These are phyloP conservation scores for Schizochytrium sp. DNA, from an alignment of 108 stramenopile species.

Conservation along the genomic window DNA sequence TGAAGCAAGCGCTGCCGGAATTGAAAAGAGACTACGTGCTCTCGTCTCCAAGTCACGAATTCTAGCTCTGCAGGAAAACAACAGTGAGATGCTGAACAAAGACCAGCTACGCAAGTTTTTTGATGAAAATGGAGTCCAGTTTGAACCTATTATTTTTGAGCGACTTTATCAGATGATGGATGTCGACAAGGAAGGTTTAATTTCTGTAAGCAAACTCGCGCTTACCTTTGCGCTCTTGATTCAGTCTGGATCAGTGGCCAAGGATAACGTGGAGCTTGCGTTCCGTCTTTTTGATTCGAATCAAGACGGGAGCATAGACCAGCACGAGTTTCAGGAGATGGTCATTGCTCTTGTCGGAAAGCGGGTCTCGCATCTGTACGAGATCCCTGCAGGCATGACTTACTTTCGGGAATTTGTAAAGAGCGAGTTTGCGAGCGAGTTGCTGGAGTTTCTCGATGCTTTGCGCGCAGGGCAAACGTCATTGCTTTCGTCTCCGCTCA, in stretches of 20 bases:
- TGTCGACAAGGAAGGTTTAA: not conserved
- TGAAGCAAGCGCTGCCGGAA: not conserved
- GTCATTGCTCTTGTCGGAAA: not conserved
- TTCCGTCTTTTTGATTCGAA: constrained; percentile 10
- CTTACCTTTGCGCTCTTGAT: not conserved
- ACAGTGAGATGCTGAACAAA: not conserved
- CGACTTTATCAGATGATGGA: not conserved
- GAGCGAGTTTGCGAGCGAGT: not conserved
- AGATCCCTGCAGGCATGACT: not conserved
- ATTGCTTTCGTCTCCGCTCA: not conserved
- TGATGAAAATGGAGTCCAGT: not conserved
- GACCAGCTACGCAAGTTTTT: not conserved
- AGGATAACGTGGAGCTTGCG: constrained; percentile 7
- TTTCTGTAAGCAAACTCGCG: not conserved
- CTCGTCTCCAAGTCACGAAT: not conserved
- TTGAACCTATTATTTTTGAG: not conserved
- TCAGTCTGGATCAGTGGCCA: not conserved
- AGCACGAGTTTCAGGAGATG: not conserved
- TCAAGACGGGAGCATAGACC: not conserved
- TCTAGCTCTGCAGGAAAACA: not conserved
- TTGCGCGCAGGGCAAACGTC: too few species aligned
- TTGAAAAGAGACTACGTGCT: not conserved
- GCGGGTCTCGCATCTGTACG: not conserved
- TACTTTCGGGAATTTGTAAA: not conserved
- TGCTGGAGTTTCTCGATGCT: not conserved